Conservation (phyloP, 176 grass and related monocot species). For the Aegilops sharonensis region DNA sequence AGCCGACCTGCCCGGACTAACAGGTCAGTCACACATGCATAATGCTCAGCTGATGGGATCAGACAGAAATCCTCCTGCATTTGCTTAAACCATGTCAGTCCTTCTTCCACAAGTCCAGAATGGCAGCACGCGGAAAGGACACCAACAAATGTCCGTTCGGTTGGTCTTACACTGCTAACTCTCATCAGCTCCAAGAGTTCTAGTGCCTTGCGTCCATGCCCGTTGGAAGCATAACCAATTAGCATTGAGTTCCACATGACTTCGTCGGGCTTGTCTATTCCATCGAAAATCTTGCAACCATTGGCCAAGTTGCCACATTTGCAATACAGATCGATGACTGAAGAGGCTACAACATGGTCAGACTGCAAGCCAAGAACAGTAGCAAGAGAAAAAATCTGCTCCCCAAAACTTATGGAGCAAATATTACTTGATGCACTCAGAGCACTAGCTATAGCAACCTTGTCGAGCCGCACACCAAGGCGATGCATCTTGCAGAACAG, state of each 20-base stretch:
- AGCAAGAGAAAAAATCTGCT: slow-evolving; percentile 59
- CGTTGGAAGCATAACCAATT: slow-evolving; percentile 71
- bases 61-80: slow-evolving; percentile 56
- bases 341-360: slow-evolving; percentile 44
- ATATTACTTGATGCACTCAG: slow-evolving; percentile 66
- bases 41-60: slow-evolving; percentile 60
- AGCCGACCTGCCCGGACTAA: slow-evolving; percentile 63
- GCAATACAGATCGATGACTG: slow-evolving; percentile 74
- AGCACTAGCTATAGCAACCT: slow-evolving; percentile 65
- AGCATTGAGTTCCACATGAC: slow-evolving; percentile 78
- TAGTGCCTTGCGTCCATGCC: slow-evolving; percentile 60
- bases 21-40: slow-evolving; percentile 56
- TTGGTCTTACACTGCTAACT: slow-evolving; percentile 41
- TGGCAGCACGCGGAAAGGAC: slow-evolving; percentile 76
- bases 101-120: slow-evolving; percentile 57
- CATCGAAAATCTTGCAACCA: slow-evolving; percentile 50
- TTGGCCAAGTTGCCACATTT: slow-evolving; percentile 57
- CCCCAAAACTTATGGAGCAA: slow-evolving; percentile 59
- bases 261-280: slow-evolving; percentile 30
- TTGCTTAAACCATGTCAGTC: slow-evolving; percentile 60
- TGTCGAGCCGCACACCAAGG: slow-evolving; percentile 44
- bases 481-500: slow-evolving; percentile 52
- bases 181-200: slow-evolving; percentile 48
- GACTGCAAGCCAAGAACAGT: slow-evolving; percentile 42
- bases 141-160: slow-evolving; percentile 55